A percentile compares a stretch with the other conserved stretches of the same genome.
Conservation (phyloP, 1,284 basidiomycete species). For the Leucoagaricus sp. region DNA sequence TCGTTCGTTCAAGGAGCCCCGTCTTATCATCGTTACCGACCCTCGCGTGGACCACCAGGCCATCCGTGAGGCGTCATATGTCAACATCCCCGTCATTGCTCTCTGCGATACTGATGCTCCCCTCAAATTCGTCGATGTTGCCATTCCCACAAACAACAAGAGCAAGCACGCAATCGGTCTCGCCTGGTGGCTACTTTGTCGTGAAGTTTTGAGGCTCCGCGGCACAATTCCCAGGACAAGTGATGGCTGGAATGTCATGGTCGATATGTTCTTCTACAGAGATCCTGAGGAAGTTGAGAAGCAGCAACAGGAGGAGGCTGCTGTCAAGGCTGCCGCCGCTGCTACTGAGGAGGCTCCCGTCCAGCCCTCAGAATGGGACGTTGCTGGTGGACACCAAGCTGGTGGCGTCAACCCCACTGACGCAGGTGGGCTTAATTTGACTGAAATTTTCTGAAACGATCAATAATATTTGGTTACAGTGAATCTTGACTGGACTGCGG, state of each 20-base stretch:
- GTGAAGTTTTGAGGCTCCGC: conserved; percentile 95
- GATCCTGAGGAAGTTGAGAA: conserved; percentile 99
- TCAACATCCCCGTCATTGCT: conserved; percentile 99
- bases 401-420: conserved; percentile 80
- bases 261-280: conserved; percentile 99
- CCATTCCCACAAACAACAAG: conserved; percentile 99
- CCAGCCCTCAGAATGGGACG: conserved; percentile 74
- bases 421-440: conserved; percentile 49
- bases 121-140: conserved; percentile 96
- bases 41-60: conserved; percentile 99
- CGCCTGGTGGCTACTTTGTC: conserved; percentile 98
- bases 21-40: conserved; percentile 97
- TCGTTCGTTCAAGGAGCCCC: conserved; percentile 99
- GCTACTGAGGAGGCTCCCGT: conserved; percentile 54
- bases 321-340: conserved; percentile 72
- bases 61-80: conserved; percentile 99
- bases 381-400: conserved; percentile 62
- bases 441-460: conserved; percentile 4
- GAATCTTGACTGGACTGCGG: conserved; percentile 79
- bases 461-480: conserved; percentile 10
- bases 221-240: conserved; percentile 88
- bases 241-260: conserved; percentile 97
- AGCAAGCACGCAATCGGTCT: conserved; percentile 96
- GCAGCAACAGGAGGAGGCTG: conserved; percentile 91
- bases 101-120: conserved; percentile 98